Evolutionary conservation across 2,329 filamentous ascomycete species (phyloP).

Genomic region (Byssoonygena ceratinophila): DNA sequence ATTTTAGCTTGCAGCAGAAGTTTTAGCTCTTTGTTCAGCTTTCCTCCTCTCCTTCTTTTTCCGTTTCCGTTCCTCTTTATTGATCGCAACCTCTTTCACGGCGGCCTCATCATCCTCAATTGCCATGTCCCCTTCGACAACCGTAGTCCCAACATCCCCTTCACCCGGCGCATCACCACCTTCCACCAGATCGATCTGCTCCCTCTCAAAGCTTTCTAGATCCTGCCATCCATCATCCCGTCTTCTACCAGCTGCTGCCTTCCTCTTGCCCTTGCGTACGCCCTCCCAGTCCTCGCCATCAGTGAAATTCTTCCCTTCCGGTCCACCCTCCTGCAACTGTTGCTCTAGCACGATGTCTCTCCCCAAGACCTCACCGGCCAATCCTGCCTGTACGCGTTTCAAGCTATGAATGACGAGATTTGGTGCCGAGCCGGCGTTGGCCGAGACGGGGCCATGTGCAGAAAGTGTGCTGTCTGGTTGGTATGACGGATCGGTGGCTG

Average conservation of each 20-base stretch:
- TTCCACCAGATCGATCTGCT: constrained; percentile 26
- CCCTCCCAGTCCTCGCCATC: constrained; percentile 27
- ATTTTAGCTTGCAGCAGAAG: constrained; percentile 8
- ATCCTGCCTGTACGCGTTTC: constrained; percentile 36
- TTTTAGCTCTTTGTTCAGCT: constrained; percentile 28
- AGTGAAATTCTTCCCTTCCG: not conserved
- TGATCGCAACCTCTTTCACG: constrained; percentile 29
- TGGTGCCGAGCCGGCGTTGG: constrained; percentile 32
- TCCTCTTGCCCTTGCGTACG: constrained; percentile 21
- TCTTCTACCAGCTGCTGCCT: not conserved
- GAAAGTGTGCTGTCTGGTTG: constrained; percentile 38
- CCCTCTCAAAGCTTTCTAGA: constrained; percentile 26
- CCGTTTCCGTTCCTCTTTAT: constrained; percentile 46
- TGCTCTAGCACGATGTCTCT: constrained; percentile 33
- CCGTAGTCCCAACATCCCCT: constrained; percentile 25
- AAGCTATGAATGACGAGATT: constrained; percentile 38
- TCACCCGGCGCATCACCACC: constrained; percentile 15
- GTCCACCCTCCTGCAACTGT: constrained; percentile 11
- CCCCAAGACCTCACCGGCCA: constrained; percentile 35
- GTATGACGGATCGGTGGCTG: constrained; percentile 33
- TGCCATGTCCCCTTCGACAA: constrained; percentile 28
- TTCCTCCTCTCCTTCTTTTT: constrained; percentile 46
- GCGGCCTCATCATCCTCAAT: constrained; percentile 33
- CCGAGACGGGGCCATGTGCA: constrained; percentile 35
- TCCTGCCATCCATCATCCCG: constrained; percentile 20